These are phyloP conservation scores for Onygenales sp. DNA, from an alignment of 2,329 filamentous ascomycete genomes.

Conservation along the genomic window DNA sequence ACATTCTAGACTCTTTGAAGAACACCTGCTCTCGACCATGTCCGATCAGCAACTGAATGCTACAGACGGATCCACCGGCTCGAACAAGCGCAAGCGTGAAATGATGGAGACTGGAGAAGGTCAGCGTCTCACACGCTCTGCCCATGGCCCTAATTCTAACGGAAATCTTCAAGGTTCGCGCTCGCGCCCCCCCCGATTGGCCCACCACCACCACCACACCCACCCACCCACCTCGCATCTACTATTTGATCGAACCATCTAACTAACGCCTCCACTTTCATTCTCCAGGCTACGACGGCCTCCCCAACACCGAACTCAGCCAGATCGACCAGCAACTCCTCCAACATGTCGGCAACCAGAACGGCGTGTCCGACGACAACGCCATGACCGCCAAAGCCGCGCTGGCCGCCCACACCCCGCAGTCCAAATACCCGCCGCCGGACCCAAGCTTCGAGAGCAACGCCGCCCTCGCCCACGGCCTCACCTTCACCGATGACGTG, in stretches of 20 bases:
- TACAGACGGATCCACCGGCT: constrained; percentile 13
- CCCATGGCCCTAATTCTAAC: constrained; percentile 19
- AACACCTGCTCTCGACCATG: constrained; percentile 16
- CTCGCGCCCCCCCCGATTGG: neutral
- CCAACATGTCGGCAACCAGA: constrained; percentile 43
- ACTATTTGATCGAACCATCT: too few relatives aligned
- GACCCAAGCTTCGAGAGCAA: constrained; percentile 11
- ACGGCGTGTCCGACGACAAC: constrained; percentile 41
- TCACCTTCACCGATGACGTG: constrained; percentile 27
- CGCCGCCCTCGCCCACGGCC: constrained; percentile 7
- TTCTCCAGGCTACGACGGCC: constrained; percentile 28
- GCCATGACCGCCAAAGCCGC: constrained; percentile 39
- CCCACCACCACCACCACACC: too few relatives aligned
- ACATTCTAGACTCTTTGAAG: too few relatives aligned
- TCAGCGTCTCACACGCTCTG: constrained; percentile 32
- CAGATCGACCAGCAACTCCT: constrained; percentile 38
- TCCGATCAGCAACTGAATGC: constrained; percentile 29
- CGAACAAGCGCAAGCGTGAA: constrained; percentile 33
- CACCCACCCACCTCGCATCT: too few relatives aligned
- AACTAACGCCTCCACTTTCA: constrained; percentile 16
- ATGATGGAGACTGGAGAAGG: constrained; percentile 30
- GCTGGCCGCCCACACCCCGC: constrained; percentile 34
- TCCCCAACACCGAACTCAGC: constrained; percentile 30
- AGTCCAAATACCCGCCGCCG: constrained; percentile 34
- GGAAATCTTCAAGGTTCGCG: constrained; percentile 22